A percentile compares a stretch with the other conserved stretches of the same genome.
Conservation (phyloP, 495 filamentous ascomycete genomes). For the Lophiostoma macrostomum region DNA sequence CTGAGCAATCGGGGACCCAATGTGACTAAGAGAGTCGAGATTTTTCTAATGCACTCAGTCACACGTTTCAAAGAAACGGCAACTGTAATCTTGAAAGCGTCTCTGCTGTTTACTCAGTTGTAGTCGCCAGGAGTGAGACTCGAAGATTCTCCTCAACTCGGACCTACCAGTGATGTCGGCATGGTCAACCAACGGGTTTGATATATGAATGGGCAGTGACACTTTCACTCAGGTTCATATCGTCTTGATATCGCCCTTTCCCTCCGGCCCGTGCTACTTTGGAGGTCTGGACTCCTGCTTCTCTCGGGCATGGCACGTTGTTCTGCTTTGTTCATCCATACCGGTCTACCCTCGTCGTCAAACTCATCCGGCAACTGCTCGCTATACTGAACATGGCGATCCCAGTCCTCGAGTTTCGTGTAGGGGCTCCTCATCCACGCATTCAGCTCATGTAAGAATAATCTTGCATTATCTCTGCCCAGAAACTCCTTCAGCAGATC, state of each 20-base stretch:
- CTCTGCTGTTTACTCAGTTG: too few relatives aligned
- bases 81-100: too few relatives aligned
- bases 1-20: too few relatives aligned
- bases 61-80: too few relatives aligned
- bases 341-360: conserved; percentile 6
- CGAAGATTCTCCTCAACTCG: too few relatives aligned
- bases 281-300: conserved; percentile 3
- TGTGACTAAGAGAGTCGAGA: too few relatives aligned
- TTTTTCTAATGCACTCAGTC: too few relatives aligned
- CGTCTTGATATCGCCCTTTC: background rate
- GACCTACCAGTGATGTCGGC: too few relatives aligned
- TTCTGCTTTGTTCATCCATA: background rate
- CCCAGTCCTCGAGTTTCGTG: conserved; percentile 67
- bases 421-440: conserved; percentile 81
- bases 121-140: too few relatives aligned
- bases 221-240: conserved; percentile 3
- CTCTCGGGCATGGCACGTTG: conserved; percentile 3
- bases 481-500: conserved; percentile 85
- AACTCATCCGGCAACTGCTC: conserved; percentile 25
- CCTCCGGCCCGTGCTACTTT: background rate
- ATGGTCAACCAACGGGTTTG: too few relatives aligned
- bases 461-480: conserved; percentile 67
- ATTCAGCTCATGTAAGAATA: conserved; percentile 83
- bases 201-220: too few relatives aligned
- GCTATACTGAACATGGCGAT: conserved; percentile 72